Evolutionary conservation across 2,329 filamentous ascomycete genomes (phyloP).

Genomic region (Arthrinium puccinioides): DNA sequence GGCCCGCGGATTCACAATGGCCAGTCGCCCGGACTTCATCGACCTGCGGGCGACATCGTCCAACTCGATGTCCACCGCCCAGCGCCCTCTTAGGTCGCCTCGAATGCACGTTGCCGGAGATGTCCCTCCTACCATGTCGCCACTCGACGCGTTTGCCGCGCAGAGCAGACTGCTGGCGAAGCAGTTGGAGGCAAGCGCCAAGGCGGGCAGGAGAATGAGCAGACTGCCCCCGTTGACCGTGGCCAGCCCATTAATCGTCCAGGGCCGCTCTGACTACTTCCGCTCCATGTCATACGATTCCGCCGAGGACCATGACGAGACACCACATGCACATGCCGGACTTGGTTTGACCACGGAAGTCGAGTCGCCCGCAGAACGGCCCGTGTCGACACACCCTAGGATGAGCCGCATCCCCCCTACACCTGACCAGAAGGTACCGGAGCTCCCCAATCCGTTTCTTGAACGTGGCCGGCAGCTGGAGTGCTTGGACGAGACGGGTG

Average conservation of each 20-base stretch:
- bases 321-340: slow-evolving; percentile 29
- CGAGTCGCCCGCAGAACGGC: slow-evolving; percentile 49
- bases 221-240: slow-evolving; percentile 77
- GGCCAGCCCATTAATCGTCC: slow-evolving; percentile 69
- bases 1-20: slow-evolving; percentile 32
- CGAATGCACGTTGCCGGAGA: slow-evolving; percentile 72
- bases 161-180: slow-evolving; percentile 83
- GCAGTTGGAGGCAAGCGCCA: slow-evolving; percentile 74
- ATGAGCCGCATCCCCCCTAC: slow-evolving; percentile 57
- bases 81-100: slow-evolving; percentile 58
- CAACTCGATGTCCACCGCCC: slow-evolving; percentile 38
- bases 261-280: slow-evolving; percentile 74
- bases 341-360: slow-evolving; percentile 47
- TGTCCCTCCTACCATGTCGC: slow-evolving; percentile 82
- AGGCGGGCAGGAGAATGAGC: slow-evolving; percentile 72
- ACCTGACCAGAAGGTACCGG: slow-evolving; percentile 39
- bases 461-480: slow-evolving; percentile 35
- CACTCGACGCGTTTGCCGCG: slow-evolving; percentile 88
- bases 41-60: slow-evolving; percentile 54
- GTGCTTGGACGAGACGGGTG: slow-evolving; percentile 28
- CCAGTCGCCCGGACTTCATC: slow-evolving; percentile 48
- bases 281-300: slow-evolving; percentile 64
- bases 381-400: slow-evolving; percentile 67
- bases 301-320: slow-evolving; percentile 38
- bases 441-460: slow-evolving; percentile 31